These are phyloP conservation scores for Syzygium aqueum DNA, from an alignment of 345 rosid species.

Conservation along the genomic window DNA sequence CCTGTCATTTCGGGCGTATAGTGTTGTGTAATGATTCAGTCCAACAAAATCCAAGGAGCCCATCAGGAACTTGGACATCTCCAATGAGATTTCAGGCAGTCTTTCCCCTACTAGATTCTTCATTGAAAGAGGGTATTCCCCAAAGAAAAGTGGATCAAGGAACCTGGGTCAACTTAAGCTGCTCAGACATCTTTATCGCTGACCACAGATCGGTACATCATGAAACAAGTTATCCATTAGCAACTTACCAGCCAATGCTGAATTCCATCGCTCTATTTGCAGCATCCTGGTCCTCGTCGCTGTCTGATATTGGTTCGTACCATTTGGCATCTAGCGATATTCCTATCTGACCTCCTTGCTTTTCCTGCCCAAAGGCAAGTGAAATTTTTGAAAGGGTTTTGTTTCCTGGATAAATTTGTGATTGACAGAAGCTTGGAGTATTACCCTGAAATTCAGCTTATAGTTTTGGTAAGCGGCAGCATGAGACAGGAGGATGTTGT, in stretches of 20 bases:
- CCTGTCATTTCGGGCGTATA: slow-evolving; percentile 67
- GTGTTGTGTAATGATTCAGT: slow-evolving; percentile 78
- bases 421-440: not conserved
- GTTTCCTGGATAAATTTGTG: not conserved
- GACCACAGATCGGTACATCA: not conserved
- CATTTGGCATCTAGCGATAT: slow-evolving; percentile 78
- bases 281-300: slow-evolving; percentile 72
- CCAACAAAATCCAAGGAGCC: slow-evolving; percentile 67
- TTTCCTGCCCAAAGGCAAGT: slow-evolving; percentile 21
- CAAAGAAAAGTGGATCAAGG: slow-evolving; percentile 75
- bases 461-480: slow-evolving; percentile 69
- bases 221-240: not conserved
- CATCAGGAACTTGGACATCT: slow-evolving; percentile 35
- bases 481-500: slow-evolving; percentile 77
- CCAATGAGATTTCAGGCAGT: slow-evolving; percentile 51
- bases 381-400: not conserved
- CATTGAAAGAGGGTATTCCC: slow-evolving; percentile 80
- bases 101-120: slow-evolving; percentile 54
- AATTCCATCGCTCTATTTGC: slow-evolving; percentile 81
- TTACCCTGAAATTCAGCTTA: slow-evolving; percentile 58
- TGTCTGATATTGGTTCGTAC: slow-evolving; percentile 65
- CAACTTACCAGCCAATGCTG: slow-evolving; percentile 61
- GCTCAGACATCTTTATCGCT: not conserved
- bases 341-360: slow-evolving; percentile 68
- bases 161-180: slow-evolving; percentile 44